phyloP scores from a whole-genome alignment of 2,329 filamentous ascomycete species.

The Xylariaceae sp. region DNA sequence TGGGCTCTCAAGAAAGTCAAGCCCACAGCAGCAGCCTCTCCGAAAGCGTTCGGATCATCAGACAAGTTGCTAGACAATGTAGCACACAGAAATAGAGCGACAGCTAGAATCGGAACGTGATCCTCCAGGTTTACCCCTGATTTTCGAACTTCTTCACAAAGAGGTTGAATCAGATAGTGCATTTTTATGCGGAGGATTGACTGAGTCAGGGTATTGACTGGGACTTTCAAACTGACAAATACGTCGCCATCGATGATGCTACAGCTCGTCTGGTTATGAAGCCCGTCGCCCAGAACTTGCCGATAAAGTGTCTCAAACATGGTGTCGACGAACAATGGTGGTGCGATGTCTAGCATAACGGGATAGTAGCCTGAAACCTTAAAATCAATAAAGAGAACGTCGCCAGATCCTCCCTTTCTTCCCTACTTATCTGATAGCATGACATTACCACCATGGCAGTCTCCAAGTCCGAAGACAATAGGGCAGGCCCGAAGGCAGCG shows the following conservation, averaged over 20 bases:
- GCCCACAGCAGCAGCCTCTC: no score
- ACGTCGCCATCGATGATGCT: not conserved
- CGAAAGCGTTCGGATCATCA: conserved; percentile 1
- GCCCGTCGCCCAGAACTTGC: not conserved
- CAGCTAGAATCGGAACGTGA: conserved; percentile 5
- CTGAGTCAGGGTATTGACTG: conserved; percentile 7
- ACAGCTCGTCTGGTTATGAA: not conserved
- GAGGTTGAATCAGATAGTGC: conserved; percentile 11
- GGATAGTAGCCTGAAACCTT: conserved; percentile 10
- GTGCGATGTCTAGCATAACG: conserved; percentile 15
- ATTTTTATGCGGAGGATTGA: conserved; percentile 14
- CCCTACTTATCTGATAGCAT: conserved; percentile 3
- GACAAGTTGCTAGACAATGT: not conserved
- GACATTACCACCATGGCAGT: conserved; percentile 8
- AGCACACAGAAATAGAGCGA: conserved; percentile 5
- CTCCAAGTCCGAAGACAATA: conserved; percentile 8
- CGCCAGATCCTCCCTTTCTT: not conserved
- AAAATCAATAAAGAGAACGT: conserved; percentile 8
- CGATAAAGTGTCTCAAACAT: conserved; percentile 9
- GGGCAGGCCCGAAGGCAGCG: conserved; percentile 4
- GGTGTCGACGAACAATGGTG: conserved; percentile 10
- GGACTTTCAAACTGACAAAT: conserved; percentile 1
- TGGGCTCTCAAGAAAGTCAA: no score
- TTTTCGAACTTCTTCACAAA: conserved; percentile 3
- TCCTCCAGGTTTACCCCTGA: conserved; percentile 1